These are phyloP conservation scores for Hyaloscypha finlandica DNA, from an alignment of 495 filamentous ascomycete genomes.

Conservation along the genomic window DNA sequence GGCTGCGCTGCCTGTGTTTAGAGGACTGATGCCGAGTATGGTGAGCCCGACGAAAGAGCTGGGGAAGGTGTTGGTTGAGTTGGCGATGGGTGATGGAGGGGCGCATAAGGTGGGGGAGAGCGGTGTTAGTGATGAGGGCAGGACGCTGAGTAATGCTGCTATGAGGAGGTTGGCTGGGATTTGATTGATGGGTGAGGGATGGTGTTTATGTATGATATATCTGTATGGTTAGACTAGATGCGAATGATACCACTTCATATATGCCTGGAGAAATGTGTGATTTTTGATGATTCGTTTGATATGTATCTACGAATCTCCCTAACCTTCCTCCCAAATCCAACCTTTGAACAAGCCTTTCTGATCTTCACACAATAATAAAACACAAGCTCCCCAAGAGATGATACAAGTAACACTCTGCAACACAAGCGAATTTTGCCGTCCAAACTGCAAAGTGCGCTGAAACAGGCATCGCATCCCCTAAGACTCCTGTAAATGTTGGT, in stretches of 20 bases:
- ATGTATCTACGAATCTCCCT: background rate
- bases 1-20: slow-evolving; percentile 27
- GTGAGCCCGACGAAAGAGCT: slow-evolving; percentile 46
- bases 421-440: background rate
- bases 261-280: background rate
- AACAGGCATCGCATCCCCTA: background rate
- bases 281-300: slow-evolving; percentile 6
- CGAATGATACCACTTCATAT: background rate
- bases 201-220: background rate
- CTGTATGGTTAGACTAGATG: background rate
- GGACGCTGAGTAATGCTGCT: slow-evolving; percentile 49
- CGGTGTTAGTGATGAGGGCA: slow-evolving; percentile 48
- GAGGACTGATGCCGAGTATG: slow-evolving; percentile 23
- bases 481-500: slow-evolving; percentile 26
- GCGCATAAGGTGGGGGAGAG: slow-evolving; percentile 36
- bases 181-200: slow-evolving; percentile 19
- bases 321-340: slow-evolving; percentile 3
- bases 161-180: slow-evolving; percentile 49
- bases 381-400: background rate
- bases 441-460: too few species aligned
- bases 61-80: slow-evolving; percentile 47
- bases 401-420: background rate
- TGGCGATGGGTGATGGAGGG: slow-evolving; percentile 61
- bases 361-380: background rate
- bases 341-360: background rate